These are phyloP conservation scores for Tremellales sp. DNA, from an alignment of 1,284 basidiomycete genomes.

Conservation along the genomic window DNA sequence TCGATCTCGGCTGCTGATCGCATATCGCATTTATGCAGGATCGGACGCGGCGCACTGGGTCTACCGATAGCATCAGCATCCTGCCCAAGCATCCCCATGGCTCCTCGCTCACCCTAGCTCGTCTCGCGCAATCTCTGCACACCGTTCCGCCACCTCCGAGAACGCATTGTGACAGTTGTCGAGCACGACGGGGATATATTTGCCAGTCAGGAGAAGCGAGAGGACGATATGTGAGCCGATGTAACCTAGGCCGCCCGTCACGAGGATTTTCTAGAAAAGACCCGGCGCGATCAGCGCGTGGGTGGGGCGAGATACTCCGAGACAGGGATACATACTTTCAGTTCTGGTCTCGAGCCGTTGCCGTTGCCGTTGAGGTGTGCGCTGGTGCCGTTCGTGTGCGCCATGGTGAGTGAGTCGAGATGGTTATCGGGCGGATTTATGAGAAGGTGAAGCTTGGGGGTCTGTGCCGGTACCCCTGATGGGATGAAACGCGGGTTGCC, in stretches of 20 bases:
- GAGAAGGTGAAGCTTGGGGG: too few species aligned
- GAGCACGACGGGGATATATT: constrained; percentile 86
- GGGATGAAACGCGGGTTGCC: too few species aligned
- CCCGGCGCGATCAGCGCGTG: too few species aligned
- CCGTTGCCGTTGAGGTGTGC: too few species aligned
- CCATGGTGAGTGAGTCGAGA: too few species aligned
- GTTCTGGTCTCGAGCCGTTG: too few species aligned
- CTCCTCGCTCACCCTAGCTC: constrained; percentile 54
- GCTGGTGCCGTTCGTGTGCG: too few species aligned
- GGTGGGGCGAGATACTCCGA: too few species aligned
- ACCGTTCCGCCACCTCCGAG: constrained; percentile 63
- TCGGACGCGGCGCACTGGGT: constrained; percentile 33
- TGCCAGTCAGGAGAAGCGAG: constrained; percentile 74
- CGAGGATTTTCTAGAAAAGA: constrained; percentile 46
- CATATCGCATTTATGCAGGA: constrained; percentile 62
- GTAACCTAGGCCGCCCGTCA: constrained; percentile 48
- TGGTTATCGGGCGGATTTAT: too few species aligned
- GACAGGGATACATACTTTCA: too few species aligned
- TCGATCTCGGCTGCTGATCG: constrained; percentile 67
- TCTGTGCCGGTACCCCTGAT: too few species aligned
- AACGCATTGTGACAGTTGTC: constrained; percentile 92
- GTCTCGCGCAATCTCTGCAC: constrained; percentile 74
- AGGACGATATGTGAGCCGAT: constrained; percentile 88
- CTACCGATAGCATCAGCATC: too few species aligned
- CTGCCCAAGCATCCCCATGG: constrained; percentile 47